phyloP scores from a whole-genome alignment of 2,329 filamentous ascomycete genomes.

The Alternaria sp. region DNA sequence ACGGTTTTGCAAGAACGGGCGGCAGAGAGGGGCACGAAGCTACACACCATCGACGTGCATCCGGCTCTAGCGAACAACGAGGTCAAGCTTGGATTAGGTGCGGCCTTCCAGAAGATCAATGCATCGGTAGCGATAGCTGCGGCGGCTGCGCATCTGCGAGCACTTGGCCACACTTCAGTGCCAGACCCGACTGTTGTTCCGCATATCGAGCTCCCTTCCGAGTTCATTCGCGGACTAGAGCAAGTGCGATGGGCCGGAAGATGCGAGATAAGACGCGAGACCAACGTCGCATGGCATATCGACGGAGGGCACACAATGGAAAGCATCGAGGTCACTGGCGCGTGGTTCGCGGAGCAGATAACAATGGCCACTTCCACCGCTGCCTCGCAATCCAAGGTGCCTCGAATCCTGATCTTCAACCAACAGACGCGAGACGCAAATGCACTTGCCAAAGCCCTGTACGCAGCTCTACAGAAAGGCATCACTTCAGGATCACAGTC shows the following conservation, averaged over 20 bases:
- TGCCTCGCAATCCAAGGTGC: conserved; percentile 26
- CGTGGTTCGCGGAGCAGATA: conserved; percentile 72
- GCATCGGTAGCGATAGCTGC: conserved; percentile 68
- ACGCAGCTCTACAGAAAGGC: conserved; percentile 61
- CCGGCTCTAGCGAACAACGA: conserved; percentile 55
- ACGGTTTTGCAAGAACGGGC: conserved; percentile 66
- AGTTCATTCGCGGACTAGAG: conserved; percentile 71
- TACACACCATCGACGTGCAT: conserved; percentile 61
- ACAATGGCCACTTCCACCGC: conserved; percentile 46
- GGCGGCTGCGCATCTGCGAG: conserved; percentile 65
- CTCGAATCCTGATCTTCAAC: conserved; percentile 82
- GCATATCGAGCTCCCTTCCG: conserved; percentile 62
- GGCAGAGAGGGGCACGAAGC: conserved; percentile 56
- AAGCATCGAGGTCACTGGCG: conserved; percentile 77
- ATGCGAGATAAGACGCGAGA: conserved; percentile 71
- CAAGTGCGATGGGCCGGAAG: conserved; percentile 75
- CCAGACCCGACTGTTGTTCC: conserved; percentile 44
- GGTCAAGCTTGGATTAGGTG: conserved; percentile 66
- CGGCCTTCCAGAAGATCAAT: conserved; percentile 70
- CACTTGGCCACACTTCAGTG: conserved; percentile 54
- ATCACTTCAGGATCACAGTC: conserved; percentile 38
- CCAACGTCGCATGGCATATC: conserved; percentile 74
- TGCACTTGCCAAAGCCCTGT: conserved; percentile 69
- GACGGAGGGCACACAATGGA: conserved; percentile 90
- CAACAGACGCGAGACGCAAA: conserved; percentile 84